Base-by-base conservation (phyloP, 2,329 filamentous ascomycete genomes). In the Alternaria dauci region DNA sequence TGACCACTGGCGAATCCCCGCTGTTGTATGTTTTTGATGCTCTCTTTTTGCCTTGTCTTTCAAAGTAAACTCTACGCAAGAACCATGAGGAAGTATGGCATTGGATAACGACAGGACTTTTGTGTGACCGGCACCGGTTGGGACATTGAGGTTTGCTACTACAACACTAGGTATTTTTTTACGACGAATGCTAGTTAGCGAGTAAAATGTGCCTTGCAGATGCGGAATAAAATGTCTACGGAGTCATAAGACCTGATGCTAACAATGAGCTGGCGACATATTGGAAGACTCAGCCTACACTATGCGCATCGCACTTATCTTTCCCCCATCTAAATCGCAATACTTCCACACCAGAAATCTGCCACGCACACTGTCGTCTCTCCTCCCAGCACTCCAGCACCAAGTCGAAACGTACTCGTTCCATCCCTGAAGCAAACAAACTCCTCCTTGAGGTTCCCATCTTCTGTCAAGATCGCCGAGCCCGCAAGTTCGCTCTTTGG, bases 351-450 rank as follows among this genome's bases (percentile, higher is more conserved):
- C 66, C 66, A 69, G 58, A 69, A 70, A 38, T 66, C 62, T 8
- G 68, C 58, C 47, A 30, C 59, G 47, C 68, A 69, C 32, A 48
- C 54, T 54, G 43, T 58, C 16, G 51, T 59, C 25, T 54, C 54
- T 3, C 30, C 25, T 23, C 46, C 52, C n/a, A 63, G 16, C 23
- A 63, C 23, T 16, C 58, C 61, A 9, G 41, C 44, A 8, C 28
- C 30, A 62, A 58, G 52, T 34, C 39, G 52, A 47, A 70, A 63
- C 30, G 34, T 55, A 34, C 59, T 61, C 43, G 43, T 36, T 32
- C 65, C 68, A 57, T 70, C 66, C 48, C 50, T 68, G 50, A 69
- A 69, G 44, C 66, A 70, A 16, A 58, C 62, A 55, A 69, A 68
- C 20, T 68, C 58, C 46, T 70, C 66, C 16, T 28, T 57, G 9